Percentiles rank a stretch among this genome's conserved stretches.
Evolutionary conservation across 768 basidiomycete species (phyloP).

Genomic region (Hortiboletus flavorubellus): DNA sequence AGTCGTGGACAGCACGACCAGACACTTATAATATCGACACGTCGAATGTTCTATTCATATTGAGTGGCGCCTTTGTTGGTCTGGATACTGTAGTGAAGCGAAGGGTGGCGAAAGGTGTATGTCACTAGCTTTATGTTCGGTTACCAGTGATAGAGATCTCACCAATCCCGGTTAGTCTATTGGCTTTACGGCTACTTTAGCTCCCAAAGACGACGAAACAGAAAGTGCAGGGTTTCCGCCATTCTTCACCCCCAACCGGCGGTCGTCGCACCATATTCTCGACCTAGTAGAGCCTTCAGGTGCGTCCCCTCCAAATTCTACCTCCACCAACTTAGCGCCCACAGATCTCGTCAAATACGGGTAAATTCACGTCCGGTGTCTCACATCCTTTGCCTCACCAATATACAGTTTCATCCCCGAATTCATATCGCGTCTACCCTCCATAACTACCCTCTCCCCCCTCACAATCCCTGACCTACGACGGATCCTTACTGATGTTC

Average conservation of each 20-base stretch:
- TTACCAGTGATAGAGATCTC: neutral
- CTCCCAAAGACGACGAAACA: slow-evolving; percentile 39
- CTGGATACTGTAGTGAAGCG: slow-evolving; percentile 78
- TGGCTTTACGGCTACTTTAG: slow-evolving; percentile 67
- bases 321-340: neutral
- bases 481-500: slow-evolving; percentile 88
- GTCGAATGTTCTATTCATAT: slow-evolving; percentile 88
- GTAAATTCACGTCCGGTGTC: slow-evolving; percentile 30
- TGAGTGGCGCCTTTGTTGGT: slow-evolving; percentile 95
- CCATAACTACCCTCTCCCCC: slow-evolving; percentile 80
- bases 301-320: slow-evolving; percentile 24
- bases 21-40: slow-evolving; percentile 81
- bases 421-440: slow-evolving; percentile 90
- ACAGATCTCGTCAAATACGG: slow-evolving; percentile 85
- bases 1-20: slow-evolving; percentile 44
- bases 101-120: slow-evolving; percentile 79
- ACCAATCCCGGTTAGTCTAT: slow-evolving; percentile 61
- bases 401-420: slow-evolving; percentile 81
- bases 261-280: slow-evolving; percentile 49
- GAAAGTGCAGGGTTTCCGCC: slow-evolving; percentile 41
- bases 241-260: slow-evolving; percentile 77
- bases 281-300: slow-evolving; percentile 73
- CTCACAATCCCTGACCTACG: slow-evolving; percentile 80
- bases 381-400: slow-evolving; percentile 2
- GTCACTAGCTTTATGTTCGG: slow-evolving; percentile 26